These are phyloP conservation scores for Closterium sp. DNA, from an alignment of 139 green algal species.

Conservation along the genomic window DNA sequence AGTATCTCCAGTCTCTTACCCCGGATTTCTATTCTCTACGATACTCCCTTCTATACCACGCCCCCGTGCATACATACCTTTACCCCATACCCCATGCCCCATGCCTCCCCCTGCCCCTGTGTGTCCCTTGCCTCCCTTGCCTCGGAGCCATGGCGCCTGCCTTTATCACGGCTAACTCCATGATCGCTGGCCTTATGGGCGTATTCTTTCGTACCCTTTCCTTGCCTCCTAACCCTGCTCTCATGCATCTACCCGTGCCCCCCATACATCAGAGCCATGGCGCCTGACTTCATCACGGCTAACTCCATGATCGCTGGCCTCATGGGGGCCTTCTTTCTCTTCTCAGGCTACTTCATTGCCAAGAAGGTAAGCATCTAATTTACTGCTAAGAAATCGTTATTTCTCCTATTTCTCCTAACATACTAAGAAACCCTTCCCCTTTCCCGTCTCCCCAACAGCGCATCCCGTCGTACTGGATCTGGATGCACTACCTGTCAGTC, in stretches of 20 bases:
- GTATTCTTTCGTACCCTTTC: not conserved
- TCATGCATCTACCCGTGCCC: not conserved
- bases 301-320: conserved; percentile 37
- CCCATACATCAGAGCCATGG: conserved; percentile 8
- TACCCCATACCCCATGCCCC: too few species aligned
- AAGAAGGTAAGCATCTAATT: conserved; percentile 11
- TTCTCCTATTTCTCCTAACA: too few species aligned
- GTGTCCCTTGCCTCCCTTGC: too few species aligned
- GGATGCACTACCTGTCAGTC: conserved; percentile 55
- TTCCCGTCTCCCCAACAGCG: not conserved
- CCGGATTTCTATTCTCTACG: too few species aligned
- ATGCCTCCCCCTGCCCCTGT: too few species aligned
- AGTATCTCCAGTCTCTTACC: too few species aligned
- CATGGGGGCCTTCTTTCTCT: conserved; percentile 35
- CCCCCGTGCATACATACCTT: too few species aligned
- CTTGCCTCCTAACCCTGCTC: too few species aligned
- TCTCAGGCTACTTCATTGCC: conserved; percentile 40
- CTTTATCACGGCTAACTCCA: conserved; percentile 30
- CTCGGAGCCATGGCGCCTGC: not conserved
- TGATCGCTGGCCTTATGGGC: conserved; percentile 28
- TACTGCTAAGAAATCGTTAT: too few species aligned
- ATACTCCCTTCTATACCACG: too few species aligned
- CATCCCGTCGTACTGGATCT: conserved; percentile 57
- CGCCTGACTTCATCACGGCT: conserved; percentile 29
- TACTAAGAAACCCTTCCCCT: too few species aligned